Evolutionary conservation across 345 rosid genomes (phyloP).

Genomic region (Linum lewisii): DNA sequence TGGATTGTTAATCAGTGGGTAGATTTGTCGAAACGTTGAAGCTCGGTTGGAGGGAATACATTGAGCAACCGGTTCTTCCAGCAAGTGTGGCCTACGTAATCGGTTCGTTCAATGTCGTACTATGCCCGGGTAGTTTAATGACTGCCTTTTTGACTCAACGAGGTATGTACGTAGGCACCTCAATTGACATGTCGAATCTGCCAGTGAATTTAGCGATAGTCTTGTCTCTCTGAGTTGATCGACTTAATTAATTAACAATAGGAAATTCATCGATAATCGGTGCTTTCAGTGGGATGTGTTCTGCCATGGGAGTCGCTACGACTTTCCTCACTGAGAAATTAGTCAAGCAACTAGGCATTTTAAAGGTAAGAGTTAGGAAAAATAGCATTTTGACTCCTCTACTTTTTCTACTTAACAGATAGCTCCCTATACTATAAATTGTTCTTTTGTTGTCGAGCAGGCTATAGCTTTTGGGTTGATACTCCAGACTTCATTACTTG

Average conservation of each 20-base stretch:
- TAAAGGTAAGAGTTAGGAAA: too few species aligned
- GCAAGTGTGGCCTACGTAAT: slow-evolving; percentile 91
- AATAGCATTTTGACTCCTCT: too few species aligned
- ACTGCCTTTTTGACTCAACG: slow-evolving; percentile 89
- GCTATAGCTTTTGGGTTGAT: slow-evolving; percentile 86
- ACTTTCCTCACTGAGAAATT: slow-evolving; percentile 74
- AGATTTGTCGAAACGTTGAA: slow-evolving; percentile 65
- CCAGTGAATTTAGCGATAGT: too few species aligned
- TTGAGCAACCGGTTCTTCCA: slow-evolving; percentile 88
- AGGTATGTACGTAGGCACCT: slow-evolving; percentile 32
- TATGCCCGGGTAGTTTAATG: slow-evolving; percentile 88
- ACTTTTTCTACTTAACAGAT: too few species aligned
- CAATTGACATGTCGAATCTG: too few species aligned
- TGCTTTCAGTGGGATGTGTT: slow-evolving; percentile 84
- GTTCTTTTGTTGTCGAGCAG: slow-evolving; percentile 48
- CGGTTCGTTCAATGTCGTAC: slow-evolving; percentile 76
- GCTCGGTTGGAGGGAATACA: slow-evolving; percentile 90
- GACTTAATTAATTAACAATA: slow-evolving; percentile 36
- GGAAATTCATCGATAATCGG: slow-evolving; percentile 80
- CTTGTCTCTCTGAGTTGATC: too few species aligned
- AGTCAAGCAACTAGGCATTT: slow-evolving; percentile 63
- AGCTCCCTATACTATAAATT: too few species aligned
- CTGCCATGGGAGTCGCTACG: slow-evolving; percentile 87
- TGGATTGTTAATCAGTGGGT: slow-evolving; percentile 28
- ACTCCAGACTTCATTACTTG: slow-evolving; percentile 79